These are phyloP conservation scores for Rheum nobile DNA, from an alignment of 148 eudicot species.

Conservation along the genomic window DNA sequence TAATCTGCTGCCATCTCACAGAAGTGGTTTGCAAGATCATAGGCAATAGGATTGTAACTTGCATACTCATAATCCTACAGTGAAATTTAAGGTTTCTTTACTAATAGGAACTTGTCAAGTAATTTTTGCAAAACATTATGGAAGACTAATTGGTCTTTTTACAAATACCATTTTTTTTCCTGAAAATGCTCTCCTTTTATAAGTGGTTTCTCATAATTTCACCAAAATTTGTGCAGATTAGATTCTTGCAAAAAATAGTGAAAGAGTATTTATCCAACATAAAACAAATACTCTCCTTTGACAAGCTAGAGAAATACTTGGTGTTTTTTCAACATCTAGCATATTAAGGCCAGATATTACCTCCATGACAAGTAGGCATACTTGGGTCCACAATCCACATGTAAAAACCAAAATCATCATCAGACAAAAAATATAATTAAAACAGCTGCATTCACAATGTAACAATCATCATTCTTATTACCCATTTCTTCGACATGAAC, in stretches of 20 bases:
- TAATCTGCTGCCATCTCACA: conserved; percentile 96
- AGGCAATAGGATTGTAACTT: conserved; percentile 84
- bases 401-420: too few species aligned
- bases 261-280: too few species aligned
- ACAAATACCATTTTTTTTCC: too few species aligned
- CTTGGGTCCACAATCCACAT: too few species aligned
- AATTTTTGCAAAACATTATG: background rate
- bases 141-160: too few species aligned
- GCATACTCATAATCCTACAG: conserved; percentile 93
- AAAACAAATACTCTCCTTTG: too few species aligned
- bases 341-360: too few species aligned
- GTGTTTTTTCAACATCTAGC: too few species aligned
- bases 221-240: background rate
- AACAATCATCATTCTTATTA: conserved; percentile 85
- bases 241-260: background rate
- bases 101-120: background rate
- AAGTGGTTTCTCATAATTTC: background rate
- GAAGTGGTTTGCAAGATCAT: conserved; percentile 89
- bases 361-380: too few species aligned
- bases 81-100: background rate
- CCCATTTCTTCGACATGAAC: conserved; percentile 98
- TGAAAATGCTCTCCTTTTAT: too few species aligned
- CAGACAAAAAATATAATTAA: too few species aligned
- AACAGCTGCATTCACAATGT: conserved; percentile 96
- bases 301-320: too few species aligned